Evolutionary conservation across 441 rosid species (phyloP).

Genomic region (Aleurites moluccanus): DNA sequence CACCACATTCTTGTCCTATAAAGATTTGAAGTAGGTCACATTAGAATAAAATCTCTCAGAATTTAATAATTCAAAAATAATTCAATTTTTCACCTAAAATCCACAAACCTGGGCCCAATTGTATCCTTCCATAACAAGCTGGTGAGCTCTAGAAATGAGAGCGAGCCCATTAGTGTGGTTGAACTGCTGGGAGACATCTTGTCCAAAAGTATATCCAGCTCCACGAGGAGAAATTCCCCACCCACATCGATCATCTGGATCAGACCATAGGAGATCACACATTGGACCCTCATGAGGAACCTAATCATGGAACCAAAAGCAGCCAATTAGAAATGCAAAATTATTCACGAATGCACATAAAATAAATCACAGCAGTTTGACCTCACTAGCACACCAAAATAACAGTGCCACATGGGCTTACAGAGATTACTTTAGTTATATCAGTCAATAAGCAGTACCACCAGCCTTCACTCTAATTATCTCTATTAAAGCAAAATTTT

Average conservation of each 20-base stretch:
- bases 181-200: constrained; percentile 60
- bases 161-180: constrained; percentile 62
- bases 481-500: constrained; percentile 3
- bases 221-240: constrained; percentile 76
- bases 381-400: not conserved
- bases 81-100: not conserved
- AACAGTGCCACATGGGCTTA: not conserved
- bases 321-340: constrained; percentile 9
- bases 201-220: constrained; percentile 67
- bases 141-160: constrained; percentile 68
- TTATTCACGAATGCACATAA: not conserved
- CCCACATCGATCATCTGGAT: constrained; percentile 71
- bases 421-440: not conserved
- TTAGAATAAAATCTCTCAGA: not conserved
- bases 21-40: constrained; percentile 1
- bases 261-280: constrained; percentile 81
- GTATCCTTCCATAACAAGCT: constrained; percentile 73
- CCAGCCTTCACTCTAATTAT: not conserved
- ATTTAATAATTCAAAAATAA: not conserved
- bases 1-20: constrained; percentile 91
- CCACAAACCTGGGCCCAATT: constrained; percentile 65
- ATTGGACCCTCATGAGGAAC: constrained; percentile 76
- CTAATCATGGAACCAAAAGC: constrained; percentile 26
- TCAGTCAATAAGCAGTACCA: not conserved
- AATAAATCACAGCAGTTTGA: not conserved